Percentiles rank a stretch among this genome's conserved stretches.
Conservation (phyloP, 1,284 basidiomycete genomes). For the Pisolithus thermaeus region DNA sequence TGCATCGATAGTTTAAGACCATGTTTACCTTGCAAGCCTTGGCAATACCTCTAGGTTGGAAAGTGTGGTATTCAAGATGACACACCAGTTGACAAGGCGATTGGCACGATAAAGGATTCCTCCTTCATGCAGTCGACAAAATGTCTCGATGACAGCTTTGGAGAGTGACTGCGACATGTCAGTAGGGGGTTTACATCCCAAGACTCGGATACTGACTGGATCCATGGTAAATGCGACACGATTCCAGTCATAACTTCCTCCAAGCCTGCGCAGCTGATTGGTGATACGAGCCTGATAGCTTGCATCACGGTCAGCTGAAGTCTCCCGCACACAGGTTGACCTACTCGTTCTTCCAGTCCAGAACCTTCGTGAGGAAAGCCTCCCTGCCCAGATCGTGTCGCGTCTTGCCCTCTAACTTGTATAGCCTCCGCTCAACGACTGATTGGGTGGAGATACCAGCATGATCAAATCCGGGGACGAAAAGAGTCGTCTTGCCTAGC, state of each 20-base stretch:
- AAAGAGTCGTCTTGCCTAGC: constrained; percentile 89
- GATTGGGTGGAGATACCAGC: constrained; percentile 99
- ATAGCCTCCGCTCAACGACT: constrained; percentile 92
- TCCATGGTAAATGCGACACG: constrained; percentile 96
- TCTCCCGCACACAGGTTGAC: constrained; percentile 17
- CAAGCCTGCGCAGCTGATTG: constrained; percentile 83
- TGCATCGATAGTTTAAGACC: constrained; percentile 23
- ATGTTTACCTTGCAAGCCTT: neutral
- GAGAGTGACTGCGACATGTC: constrained; percentile 54
- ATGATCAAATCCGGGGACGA: constrained; percentile 95
- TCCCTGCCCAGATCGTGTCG: constrained; percentile 94
- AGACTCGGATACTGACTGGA: constrained; percentile 45
- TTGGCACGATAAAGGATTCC: constrained; percentile 96
- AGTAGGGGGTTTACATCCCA: neutral
- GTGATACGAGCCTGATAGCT: constrained; percentile 92
- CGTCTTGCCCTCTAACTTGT: constrained; percentile 79
- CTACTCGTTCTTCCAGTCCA: constrained; percentile 96
- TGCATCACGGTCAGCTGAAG: neutral
- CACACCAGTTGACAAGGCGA: constrained; percentile 98
- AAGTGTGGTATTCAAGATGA: constrained; percentile 90
- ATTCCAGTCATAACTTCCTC: constrained; percentile 93
- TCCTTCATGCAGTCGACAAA: constrained; percentile 89
- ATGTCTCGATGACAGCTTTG: constrained; percentile 88
- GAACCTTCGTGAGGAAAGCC: constrained; percentile 87
- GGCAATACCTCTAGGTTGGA: constrained; percentile 87